Conservation (phyloP, 306 rosid genomes). For the Trifolium dubium region DNA sequence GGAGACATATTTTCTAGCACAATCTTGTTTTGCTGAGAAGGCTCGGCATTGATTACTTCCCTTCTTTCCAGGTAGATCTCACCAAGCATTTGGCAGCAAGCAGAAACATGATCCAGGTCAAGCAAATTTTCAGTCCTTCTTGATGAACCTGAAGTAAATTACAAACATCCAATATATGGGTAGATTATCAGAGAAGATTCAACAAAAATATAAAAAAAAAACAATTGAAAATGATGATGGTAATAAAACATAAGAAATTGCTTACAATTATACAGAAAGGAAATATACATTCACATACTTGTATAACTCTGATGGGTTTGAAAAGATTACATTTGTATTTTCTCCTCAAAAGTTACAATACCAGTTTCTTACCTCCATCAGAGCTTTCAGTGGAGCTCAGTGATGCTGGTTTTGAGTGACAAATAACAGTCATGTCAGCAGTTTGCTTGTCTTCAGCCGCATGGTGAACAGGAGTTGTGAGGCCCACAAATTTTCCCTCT, state of each 20-base stretch:
- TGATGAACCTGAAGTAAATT: constrained; percentile 68
- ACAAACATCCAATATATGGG: constrained; percentile 28
- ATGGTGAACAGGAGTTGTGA: constrained; percentile 50
- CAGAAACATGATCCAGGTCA: constrained; percentile 72
- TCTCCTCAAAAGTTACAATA: constrained; percentile 19
- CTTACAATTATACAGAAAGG: background rate
- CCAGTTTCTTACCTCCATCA: constrained; percentile 68
- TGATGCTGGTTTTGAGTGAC: constrained; percentile 92
- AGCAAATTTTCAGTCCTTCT: constrained; percentile 81
- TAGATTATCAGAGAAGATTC: constrained; percentile 13
- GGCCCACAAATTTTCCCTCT: constrained; percentile 53
- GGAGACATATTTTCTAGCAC: constrained; percentile 48
- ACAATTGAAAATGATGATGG: background rate
- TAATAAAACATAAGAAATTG: constrained; percentile 17
- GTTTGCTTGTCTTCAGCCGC: constrained; percentile 64
- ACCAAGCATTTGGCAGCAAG: constrained; percentile 54
- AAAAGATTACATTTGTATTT: constrained; percentile 22
- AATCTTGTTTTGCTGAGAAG: constrained; percentile 43
- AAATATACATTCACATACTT: constrained; percentile 21
- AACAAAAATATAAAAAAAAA: constrained; percentile 18
- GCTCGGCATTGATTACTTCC: constrained; percentile 49
- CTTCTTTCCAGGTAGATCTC: constrained; percentile 61
- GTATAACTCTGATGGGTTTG: constrained; percentile 7
- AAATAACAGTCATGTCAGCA: constrained; percentile 71
- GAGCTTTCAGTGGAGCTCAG: constrained; percentile 95